Evolutionary conservation across 345 rosid genomes (phyloP), one percentile per base, ranked within the genome.

Genomic region (Boechera retrofracta): DNA sequence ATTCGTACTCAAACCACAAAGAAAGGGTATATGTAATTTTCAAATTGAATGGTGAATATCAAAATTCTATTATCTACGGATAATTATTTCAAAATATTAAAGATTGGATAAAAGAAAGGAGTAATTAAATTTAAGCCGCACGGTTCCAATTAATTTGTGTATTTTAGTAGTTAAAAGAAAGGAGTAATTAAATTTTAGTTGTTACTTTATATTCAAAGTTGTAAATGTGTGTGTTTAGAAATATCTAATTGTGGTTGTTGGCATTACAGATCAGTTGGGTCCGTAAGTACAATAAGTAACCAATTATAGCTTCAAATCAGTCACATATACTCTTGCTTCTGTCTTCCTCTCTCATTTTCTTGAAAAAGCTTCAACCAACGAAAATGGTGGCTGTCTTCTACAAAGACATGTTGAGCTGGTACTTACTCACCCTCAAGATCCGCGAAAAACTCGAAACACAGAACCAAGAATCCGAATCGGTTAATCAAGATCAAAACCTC

Each of bases 371-470:
- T 36, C 65, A 47, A 54, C 42, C 36, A 39, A 60, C 29, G 32
- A 72, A 67, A 67, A 75, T 79, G 82, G 82, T 79, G 69, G 82
- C 78, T 48, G 82, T 79, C 7, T 79, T 72, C 82, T 66, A 79
- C 73, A 72, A 79, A 68, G 82, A 79, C 57, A 72, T 79, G 77
- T 79, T 79, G 42, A 79, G 82, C 58, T 79, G 82, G 78, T 79
- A 79, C 75, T 68, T 79, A 24, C 67, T 73, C 70, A 79, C 82
- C 3, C 78, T 79, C 39, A 73, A 73, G 66, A 74, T 79, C 65
- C 77, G 82, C 0, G 78, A 79, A 60, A 79, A 73, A 45, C 78
- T 79, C n/a, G 71, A 79, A 53, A 18, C 38, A 9, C 28, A 77
- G 0, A 77, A 56, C 64, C 76, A 57, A 56, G 72, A 21, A 64